A percentile compares a stretch with the other conserved stretches of the same genome.
phyloP scores from a whole-genome alignment of 106 monocot species.

The Agapanthus africanus region DNA sequence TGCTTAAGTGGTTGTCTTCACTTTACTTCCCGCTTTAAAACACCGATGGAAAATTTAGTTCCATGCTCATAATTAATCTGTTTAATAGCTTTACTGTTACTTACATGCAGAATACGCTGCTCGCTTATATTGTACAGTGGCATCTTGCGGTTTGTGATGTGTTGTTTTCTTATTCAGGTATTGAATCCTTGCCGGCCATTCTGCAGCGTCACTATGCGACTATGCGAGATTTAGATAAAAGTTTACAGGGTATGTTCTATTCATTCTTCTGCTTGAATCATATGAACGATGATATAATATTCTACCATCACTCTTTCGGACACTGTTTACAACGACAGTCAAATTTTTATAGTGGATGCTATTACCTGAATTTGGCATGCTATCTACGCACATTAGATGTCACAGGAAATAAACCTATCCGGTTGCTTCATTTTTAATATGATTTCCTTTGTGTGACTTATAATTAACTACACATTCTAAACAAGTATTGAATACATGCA shows the following conservation, averaged over 20 bases:
- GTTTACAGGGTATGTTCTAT: constrained; percentile 46
- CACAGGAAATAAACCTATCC: neutral
- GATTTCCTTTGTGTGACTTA: neutral
- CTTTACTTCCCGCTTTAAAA: too few species aligned
- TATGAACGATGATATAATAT: neutral
- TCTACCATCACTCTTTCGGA: neutral
- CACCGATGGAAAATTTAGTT: neutral
- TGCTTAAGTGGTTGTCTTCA: too few species aligned
- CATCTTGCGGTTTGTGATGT: neutral
- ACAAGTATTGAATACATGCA: neutral
- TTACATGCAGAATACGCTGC: neutral
- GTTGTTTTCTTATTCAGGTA: constrained; percentile 28
- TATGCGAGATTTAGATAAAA: constrained; percentile 68
- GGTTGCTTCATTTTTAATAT: neutral
- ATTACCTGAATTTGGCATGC: neutral
- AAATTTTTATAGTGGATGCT: neutral
- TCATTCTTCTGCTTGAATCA: neutral
- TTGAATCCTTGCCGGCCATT: constrained; percentile 66
- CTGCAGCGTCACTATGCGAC: constrained; percentile 49
- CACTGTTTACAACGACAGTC: neutral
- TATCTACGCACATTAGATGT: neutral
- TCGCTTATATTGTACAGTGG: neutral
- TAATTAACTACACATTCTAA: neutral
- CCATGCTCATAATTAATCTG: neutral
- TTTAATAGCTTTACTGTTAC: neutral